Percentiles rank a stretch among this genome's conserved stretches.
Evolutionary conservation across 148 eudicot species (phyloP).

Genomic region (Amaranthus hypochondriacus): DNA sequence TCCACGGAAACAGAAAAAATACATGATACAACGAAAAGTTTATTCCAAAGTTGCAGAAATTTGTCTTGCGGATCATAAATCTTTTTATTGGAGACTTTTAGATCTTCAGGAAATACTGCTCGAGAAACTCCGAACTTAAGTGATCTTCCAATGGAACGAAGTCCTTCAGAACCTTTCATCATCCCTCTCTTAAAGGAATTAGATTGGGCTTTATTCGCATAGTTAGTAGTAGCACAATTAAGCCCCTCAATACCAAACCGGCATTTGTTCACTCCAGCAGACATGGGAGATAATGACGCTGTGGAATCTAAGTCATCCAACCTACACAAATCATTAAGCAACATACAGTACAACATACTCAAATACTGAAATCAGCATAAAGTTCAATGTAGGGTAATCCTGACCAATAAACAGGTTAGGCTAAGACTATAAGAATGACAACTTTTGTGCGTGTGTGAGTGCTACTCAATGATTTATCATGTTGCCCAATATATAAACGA

Average conservation of each 20-base stretch:
- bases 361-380: not conserved
- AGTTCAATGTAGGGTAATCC: not conserved
- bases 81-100: conserved; percentile 77
- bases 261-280: conserved; percentile 46
- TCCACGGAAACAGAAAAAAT: conserved; percentile 72
- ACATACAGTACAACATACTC: not conserved
- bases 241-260: conserved; percentile 55
- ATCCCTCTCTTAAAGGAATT: conserved; percentile 61
- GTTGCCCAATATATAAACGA: not conserved
- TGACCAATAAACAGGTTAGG: not conserved
- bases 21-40: conserved; percentile 68
- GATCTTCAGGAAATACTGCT: conserved; percentile 84
- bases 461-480: not conserved
- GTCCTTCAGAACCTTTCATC: conserved; percentile 74
- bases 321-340: conserved; percentile 27
- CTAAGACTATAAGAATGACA: not conserved
- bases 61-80: conserved; percentile 91
- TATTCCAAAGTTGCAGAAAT: conserved; percentile 67
- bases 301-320: conserved; percentile 70
- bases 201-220: conserved; percentile 37
- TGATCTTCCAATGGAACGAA: conserved; percentile 73
- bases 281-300: conserved; percentile 45
- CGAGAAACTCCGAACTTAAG: conserved; percentile 72
- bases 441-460: not conserved
- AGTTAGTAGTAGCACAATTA: conserved; percentile 27